Base-by-base conservation (phyloP, 202 grass and related monocot species). In the Dendrocalamus latiflorus region DNA sequence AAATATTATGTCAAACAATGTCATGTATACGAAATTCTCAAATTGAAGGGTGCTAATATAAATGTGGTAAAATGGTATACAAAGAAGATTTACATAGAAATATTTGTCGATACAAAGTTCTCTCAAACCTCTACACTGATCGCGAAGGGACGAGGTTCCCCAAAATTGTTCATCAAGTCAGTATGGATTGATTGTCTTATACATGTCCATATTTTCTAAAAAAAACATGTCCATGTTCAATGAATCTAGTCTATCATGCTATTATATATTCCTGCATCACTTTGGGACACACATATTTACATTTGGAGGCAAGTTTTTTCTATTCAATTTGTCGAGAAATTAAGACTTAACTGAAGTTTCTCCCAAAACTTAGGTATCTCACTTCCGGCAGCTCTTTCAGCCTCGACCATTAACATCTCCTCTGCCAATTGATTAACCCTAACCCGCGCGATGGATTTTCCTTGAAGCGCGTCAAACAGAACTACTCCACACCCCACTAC, bases 401-500 rank as follows among this genome's bases (percentile, higher is more conserved):
- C 82, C 77, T 85, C 87, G 24, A 89, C 45, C 21, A 89, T 28
- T 9, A 82, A 5, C 18, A 68, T 39, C 3, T 82, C 1, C 0
- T 61, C 5, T 1, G 54, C n/a, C 42, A 90, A 5, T 0, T 13
- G 67, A 72, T 28, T 30, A 14, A 74, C 73, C 26, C 54, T 49
- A 18, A 86, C 34, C 11, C 21, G 11, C 1, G 68, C 67, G 1
- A 68, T 2, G 17, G 83, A 20, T 39, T 69, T 68, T 1, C 67
- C 66, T 1, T 16, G 5, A 0, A 6, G 21, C 16, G 48, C 59
- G 34, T 83, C 38, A 0, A 81, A 50, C 18, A 75, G 41, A 41
- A 77, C 30, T 7, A 71, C 72, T 20, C 65, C 73, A 14, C 36
- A 62, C 6, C 58, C 28, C 4, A 2, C 47, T 2, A 82, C 53